Base-by-base conservation (phyloP, 2,329 filamentous ascomycete species). In the Aspergillus awamori region DNA sequence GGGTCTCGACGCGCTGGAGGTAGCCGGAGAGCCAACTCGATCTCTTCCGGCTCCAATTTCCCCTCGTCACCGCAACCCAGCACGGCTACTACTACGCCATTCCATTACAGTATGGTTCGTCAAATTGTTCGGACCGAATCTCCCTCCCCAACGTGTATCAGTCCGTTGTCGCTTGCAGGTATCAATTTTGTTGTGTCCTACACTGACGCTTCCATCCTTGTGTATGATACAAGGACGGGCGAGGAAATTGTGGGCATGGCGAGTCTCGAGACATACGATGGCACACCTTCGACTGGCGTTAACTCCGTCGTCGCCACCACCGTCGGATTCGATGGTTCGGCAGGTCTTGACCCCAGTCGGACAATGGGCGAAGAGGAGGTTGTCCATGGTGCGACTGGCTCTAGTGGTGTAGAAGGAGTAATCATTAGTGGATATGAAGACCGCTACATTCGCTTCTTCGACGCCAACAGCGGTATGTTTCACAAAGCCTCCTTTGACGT, bases 391-490 rank as follows among this genome's bases (percentile, higher is more conserved):
- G 92, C 94, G 5, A 98, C 95, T 10, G 91, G 91, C 24, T 88
- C 89, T 7, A 90, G 88, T 59, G 90, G 90, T 36, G 88, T 97
- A 0, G 93, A 97, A 76, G 95, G 95, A 11, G 91, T 96, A 22
- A 91, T 99, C 61, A 97, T 99, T 66, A 96, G 91, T 63, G 95
- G 95, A 66, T 94, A 99, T 74, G 95, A 99, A 81, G 95, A 99
- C 79, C 89, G 91, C 69, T 97, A 93, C 72, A 93, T 99, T 69
- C 86, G 94, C 67, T 97, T 99, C 83, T 99, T 97, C 76, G 95
- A 99, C 82, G 95, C 95, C 65, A 98, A 99, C 74, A 97, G 92
- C 79, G 95, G 95, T 98, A 89, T 79, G 91, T 86, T 38, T 43
- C 28, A 45, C 26, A 53, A 13, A 13, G 15, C n/a, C 45, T 36